These are phyloP conservation scores for Penicillium pancosmium DNA, from an alignment of 495 filamentous ascomycete species.

Conservation along the genomic window DNA sequence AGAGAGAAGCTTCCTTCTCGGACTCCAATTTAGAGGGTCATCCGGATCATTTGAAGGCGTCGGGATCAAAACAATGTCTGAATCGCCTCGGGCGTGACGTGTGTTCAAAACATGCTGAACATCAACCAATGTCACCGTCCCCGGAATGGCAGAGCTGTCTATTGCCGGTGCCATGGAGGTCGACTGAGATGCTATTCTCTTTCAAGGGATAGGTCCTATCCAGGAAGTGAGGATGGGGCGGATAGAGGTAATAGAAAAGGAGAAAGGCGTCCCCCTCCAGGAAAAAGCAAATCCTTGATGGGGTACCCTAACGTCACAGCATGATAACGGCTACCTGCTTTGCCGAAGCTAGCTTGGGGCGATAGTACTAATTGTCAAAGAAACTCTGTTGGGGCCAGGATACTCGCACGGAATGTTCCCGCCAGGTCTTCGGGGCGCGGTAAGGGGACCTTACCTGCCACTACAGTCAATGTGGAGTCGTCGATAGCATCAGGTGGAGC, in stretches of 20 bases:
- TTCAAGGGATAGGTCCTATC: not conserved
- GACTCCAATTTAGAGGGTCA: constrained; percentile 66
- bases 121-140: constrained; percentile 59
- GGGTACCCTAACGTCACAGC: not conserved
- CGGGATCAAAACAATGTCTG: constrained; percentile 62
- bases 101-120: constrained; percentile 50
- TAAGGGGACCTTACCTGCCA: constrained; percentile 16
- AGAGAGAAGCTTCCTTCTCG: constrained; percentile 55
- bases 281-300: not conserved
- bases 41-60: constrained; percentile 59
- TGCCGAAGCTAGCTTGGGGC: not conserved
- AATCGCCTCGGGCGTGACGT: constrained; percentile 41
- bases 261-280: not conserved
- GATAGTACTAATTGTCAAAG: not conserved
- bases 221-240: not conserved
- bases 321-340: not conserved
- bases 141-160: constrained; percentile 51
- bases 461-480: constrained; percentile 8
- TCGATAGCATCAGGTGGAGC: constrained; percentile 2
- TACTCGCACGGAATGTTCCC: not conserved
- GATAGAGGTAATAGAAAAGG: not conserved
- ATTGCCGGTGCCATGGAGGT: constrained; percentile 33
- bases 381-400: not conserved
- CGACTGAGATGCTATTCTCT: not conserved
- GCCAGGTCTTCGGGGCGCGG: constrained; percentile 1